Evolutionary conservation across 805 yeast species (phyloP).

Genomic region (Saturnispora mendoncae): DNA sequence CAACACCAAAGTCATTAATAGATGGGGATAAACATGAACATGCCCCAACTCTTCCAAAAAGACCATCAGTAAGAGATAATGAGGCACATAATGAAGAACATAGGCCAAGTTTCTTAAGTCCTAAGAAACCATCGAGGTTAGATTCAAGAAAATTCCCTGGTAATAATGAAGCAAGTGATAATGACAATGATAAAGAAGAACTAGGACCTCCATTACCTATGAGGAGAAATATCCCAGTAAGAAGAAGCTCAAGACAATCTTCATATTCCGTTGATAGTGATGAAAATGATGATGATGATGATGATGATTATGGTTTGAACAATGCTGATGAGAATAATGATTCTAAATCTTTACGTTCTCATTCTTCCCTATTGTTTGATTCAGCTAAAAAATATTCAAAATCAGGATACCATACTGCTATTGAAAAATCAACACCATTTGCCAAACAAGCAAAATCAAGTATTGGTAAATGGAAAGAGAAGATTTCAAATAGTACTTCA

Average conservation of each 20-base stretch:
- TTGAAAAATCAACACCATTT: constrained; percentile 13
- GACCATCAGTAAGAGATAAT: neutral
- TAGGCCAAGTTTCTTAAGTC: constrained; percentile 9
- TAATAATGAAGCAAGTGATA: neutral
- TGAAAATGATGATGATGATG: constrained; percentile 5
- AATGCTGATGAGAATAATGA: neutral
- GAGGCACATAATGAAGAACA: neutral
- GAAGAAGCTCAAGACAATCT: neutral
- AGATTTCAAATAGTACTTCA: constrained; percentile 7
- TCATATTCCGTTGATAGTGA: neutral
- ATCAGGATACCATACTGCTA: constrained; percentile 10
- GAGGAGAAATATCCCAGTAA: constrained; percentile 3
- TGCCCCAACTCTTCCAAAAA: neutral
- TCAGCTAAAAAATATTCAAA: constrained; percentile 12
- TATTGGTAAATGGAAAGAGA: constrained; percentile 12
- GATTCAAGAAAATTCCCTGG: constrained; percentile 2
- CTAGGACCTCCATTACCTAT: constrained; percentile 7
- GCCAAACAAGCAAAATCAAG: constrained; percentile 12
- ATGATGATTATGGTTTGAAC: constrained; percentile 1
- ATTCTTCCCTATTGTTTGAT: constrained; percentile 9
- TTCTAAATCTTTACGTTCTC: neutral
- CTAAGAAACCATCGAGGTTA: constrained; percentile 5
- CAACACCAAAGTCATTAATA: neutral
- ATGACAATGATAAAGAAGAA: neutral
- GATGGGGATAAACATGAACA: neutral